Conservation (phyloP, 2,329 filamentous ascomycete genomes). For the Alternaria gaisen region DNA sequence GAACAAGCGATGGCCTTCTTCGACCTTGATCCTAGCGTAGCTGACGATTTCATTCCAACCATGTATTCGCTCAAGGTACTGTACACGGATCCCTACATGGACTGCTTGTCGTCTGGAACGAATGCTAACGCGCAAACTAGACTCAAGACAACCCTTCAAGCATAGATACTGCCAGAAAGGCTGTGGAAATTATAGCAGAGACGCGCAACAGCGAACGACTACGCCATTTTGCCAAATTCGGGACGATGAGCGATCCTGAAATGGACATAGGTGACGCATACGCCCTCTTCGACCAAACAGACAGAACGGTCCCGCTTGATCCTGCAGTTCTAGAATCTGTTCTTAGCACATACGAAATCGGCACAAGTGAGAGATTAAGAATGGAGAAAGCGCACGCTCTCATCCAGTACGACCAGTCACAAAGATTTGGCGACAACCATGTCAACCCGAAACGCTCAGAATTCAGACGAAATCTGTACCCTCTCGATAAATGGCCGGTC, state of each 20-base stretch:
- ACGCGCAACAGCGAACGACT: conserved; percentile 65
- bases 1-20: conserved; percentile 71
- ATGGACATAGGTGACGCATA: conserved; percentile 61
- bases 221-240: conserved; percentile 62
- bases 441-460: conserved; percentile 21
- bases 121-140: conserved; percentile 43
- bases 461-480: conserved; percentile 35
- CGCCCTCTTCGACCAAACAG: conserved; percentile 55
- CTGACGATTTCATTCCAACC: conserved; percentile 67
- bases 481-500: conserved; percentile 71
- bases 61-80: conserved; percentile 65
- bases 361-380: conserved; percentile 55
- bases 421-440: conserved; percentile 30
- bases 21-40: conserved; percentile 56
- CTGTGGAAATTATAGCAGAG: conserved; percentile 67
- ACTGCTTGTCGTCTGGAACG: background rate
- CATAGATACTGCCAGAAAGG: conserved; percentile 62
- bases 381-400: conserved; percentile 59
- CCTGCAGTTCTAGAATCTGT: conserved; percentile 49
- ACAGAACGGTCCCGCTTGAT: conserved; percentile 62
- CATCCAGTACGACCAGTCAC: conserved; percentile 49
- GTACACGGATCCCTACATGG: background rate
- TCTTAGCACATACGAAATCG: conserved; percentile 51
- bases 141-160: conserved; percentile 61
- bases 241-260: conserved; percentile 57